A percentile compares a stretch with the other conserved stretches of the same genome.
These are phyloP conservation scores for Carpinus viminea DNA, from an alignment of 306 rosid species.

Conservation along the genomic window DNA sequence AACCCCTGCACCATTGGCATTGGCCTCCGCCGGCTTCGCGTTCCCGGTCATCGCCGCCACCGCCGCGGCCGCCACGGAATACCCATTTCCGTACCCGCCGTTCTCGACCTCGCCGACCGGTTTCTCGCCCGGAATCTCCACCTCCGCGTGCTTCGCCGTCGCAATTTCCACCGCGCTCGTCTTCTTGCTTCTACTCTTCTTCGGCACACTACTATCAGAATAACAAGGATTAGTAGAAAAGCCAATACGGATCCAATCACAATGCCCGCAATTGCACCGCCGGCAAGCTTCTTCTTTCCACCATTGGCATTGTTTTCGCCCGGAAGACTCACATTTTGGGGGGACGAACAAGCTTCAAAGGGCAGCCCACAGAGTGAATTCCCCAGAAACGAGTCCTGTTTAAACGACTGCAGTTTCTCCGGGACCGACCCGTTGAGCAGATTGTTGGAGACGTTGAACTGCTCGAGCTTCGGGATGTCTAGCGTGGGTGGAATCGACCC, in stretches of 20 bases:
- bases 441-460: constrained; percentile 60
- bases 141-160: constrained; percentile 35
- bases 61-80: constrained; percentile 28
- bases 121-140: constrained; percentile 40
- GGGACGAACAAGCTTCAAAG: constrained; percentile 34
- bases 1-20: constrained; percentile 20
- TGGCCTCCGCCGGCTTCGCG: constrained; percentile 29
- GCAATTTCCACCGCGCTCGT: constrained; percentile 45
- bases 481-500: constrained; percentile 43
- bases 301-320: constrained; percentile 9
- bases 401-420: constrained; percentile 37
- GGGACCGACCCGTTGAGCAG: constrained; percentile 58
- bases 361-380: constrained; percentile 58
- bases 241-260: constrained; percentile 52
- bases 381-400: constrained; percentile 47
- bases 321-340: constrained; percentile 26
- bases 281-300: constrained; percentile 44
- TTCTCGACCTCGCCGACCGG: constrained; percentile 36
- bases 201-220: constrained; percentile 48
- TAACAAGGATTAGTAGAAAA: constrained; percentile 45
- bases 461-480: constrained; percentile 33
- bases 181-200: constrained; percentile 38
- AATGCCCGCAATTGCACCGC: constrained; percentile 64
- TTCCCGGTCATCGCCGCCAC: constrained; percentile 28
- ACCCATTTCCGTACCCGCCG: constrained; percentile 34